Evolutionary conservation across 495 filamentous ascomycete species (phyloP).

Genomic region (Neurospora sp.): DNA sequence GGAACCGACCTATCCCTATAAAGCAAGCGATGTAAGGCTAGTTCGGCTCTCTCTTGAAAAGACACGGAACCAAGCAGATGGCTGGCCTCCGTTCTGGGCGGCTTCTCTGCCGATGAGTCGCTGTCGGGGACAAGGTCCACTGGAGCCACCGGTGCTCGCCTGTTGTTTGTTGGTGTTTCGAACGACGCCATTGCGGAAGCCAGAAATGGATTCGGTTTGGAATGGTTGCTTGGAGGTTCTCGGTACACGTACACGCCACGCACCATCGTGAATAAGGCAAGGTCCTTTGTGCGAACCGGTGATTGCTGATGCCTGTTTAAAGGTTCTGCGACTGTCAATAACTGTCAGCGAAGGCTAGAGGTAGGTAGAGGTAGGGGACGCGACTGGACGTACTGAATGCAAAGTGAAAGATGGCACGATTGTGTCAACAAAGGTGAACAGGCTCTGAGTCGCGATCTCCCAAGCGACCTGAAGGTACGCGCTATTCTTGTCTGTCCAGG

Average conservation of each 20-base stretch:
- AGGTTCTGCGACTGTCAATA: neutral
- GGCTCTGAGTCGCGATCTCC: neutral
- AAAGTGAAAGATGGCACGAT: neutral
- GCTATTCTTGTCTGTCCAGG: neutral
- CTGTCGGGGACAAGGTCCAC: neutral
- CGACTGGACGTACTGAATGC: neutral
- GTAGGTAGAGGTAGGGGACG: neutral
- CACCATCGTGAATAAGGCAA: neutral
- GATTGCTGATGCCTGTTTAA: neutral
- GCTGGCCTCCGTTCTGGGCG: accelerated
- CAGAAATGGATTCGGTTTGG: neutral
- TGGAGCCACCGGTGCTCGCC: neutral
- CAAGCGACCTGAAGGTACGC: neutral
- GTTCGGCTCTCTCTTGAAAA: neutral
- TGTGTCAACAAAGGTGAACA: neutral
- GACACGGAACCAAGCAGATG: neutral
- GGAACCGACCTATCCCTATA: neutral
- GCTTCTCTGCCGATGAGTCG: neutral
- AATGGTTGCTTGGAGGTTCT: neutral
- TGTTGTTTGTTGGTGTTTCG: neutral
- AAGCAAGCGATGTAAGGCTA: neutral
- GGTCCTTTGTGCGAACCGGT: accelerated
- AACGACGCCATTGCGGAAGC: neutral
- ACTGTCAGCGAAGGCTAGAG: neutral
- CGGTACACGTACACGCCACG: neutral